Conservation (phyloP, 2,329 filamentous ascomycete species). For the Fusarium vanettenii region DNA sequence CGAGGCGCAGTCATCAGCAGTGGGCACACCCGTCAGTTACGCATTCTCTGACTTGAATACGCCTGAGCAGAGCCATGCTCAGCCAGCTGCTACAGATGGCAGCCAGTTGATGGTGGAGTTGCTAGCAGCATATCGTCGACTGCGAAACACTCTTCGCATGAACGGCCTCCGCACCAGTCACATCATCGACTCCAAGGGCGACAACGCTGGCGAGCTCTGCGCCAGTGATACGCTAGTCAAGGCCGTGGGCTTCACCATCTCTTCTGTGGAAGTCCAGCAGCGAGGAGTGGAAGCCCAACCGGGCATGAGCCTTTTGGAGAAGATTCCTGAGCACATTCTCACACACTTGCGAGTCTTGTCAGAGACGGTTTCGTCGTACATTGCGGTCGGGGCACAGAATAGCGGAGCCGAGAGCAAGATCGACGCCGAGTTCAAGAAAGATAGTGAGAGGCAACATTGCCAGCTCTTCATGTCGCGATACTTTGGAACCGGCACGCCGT, state of each 20-base stretch:
- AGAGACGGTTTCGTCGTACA: constrained; percentile 88
- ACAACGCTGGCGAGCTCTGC: constrained; percentile 58
- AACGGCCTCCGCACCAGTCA: constrained; percentile 62
- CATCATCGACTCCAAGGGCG: constrained; percentile 44
- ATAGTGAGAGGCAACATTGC: constrained; percentile 78
- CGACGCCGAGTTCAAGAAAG: constrained; percentile 72
- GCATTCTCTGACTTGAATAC: constrained; percentile 52
- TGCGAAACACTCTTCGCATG: constrained; percentile 67
- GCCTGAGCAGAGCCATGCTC: constrained; percentile 38
- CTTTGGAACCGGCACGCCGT: constrained; percentile 55
- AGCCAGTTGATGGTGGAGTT: constrained; percentile 62
- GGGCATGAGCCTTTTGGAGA: constrained; percentile 82
- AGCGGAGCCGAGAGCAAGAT: constrained; percentile 70
- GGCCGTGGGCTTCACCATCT: constrained; percentile 85
- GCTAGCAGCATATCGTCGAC: constrained; percentile 69
- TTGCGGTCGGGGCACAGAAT: constrained; percentile 78
- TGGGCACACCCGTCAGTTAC: constrained; percentile 57
- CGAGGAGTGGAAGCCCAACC: constrained; percentile 82
- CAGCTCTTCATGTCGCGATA: constrained; percentile 78
- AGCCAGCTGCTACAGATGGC: constrained; percentile 24
- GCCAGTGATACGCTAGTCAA: constrained; percentile 71
- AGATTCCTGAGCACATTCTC: constrained; percentile 83
- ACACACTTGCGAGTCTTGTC: constrained; percentile 89
- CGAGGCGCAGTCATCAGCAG: constrained; percentile 45
- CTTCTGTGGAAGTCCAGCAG: constrained; percentile 90